Evolutionary conservation across 2,329 filamentous ascomycete species (phyloP), one percentile per base, ranked within the genome.

Genomic region (Colletotrichum agaves): DNA sequence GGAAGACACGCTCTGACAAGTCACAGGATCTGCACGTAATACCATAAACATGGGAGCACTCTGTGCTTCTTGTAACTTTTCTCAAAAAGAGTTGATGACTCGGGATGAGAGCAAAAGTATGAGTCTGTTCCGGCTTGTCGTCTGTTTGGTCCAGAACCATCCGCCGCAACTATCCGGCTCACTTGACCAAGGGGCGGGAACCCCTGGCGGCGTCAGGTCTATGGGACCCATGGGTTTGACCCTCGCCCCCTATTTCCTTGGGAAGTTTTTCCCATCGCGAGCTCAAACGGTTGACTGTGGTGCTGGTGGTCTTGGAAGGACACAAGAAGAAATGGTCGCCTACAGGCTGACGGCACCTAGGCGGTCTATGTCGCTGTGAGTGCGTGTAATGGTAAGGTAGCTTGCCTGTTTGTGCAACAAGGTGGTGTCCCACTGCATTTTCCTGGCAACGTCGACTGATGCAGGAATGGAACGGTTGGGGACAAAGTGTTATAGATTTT

Each of bases 1-100:
- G 15, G 53, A 37, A 58, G 27, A 53, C 3, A 27, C 50, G 49
- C 63, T 57, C 37, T 63, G 63, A 63, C 50, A 33, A 37, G 50
- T 63, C 43, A 55, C 59, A 50, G 49, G 21, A 61, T 55, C 49
- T 61, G 50, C 59, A 57, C 35, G 63, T 46, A 67, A 63, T 63
- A 56, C 49, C 39, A 47, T 41, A 21, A 49, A 47, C 39, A 21
- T 35, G 21, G 33, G 33, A 33, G 21, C 11, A 43, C 41, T 6
- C 53, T 27, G 21, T 10, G 23, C 33, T 35, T 15, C 10, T 4
- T n/a, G 4, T 12, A n/a, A 7, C 39, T 59, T 4, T 33, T 23
- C 4, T 27, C 15, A 8, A 23, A 17, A 35, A 11, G 47, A 15
- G n/a, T 49, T 21, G 62, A 65, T 65, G 62, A 53, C 56, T 55